Evolutionary conservation across 73 alveolate genomes (phyloP), one percentile per base, ranked within the genome.

Genomic region (Loxodes magnus): DNA sequence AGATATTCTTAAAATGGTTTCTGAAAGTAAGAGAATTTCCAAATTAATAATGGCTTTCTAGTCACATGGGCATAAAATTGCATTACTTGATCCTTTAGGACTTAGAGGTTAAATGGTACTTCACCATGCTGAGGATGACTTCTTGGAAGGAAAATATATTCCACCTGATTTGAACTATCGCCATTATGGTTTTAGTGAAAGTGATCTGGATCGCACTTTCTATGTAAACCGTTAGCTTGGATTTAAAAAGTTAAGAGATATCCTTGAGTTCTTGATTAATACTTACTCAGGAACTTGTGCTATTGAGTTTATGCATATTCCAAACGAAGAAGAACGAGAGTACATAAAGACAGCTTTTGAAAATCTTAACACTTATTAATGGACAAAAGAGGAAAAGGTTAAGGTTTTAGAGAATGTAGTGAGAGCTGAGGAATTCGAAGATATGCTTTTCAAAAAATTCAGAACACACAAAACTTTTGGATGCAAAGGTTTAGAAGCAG

Each of bases 271-370:
- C 14, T 64, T 67, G 31, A 65, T 71, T 46, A 65, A 63, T 27
- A 84, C 82, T 10, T 85, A 85, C 67, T 78, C 90, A 36, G 87
- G 83, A 3, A 68, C 56, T 33, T 71, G 79, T 14, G 88, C 88
- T 30, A 78, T 79, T 17, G 88, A 84, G 43, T 84, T 67, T 64
- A 84, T 79, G 96, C 96, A 84, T 43, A 74, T 84, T 36, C 44
- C 74, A 20, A 51, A 49, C 25, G 56, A 72, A 30, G 93, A 76
- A 0, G 88, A 79, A 53, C 74, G 96, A 57, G 62, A 79, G 54
- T 84, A 93, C 93, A 74, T 84, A 22, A 74, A 88, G 63, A 73
- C 53, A 29, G 44, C 63, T 31, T 61, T 84, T 31, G 96, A 84
- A 65, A 78, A 68, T 15, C 49, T 54, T 7, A 81, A 56, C 4